A percentile compares a stretch with the other conserved stretches of the same genome.
Evolutionary conservation across 2,329 filamentous ascomycete species (phyloP).

Genomic region (Thermothelomyces thermophilus): DNA sequence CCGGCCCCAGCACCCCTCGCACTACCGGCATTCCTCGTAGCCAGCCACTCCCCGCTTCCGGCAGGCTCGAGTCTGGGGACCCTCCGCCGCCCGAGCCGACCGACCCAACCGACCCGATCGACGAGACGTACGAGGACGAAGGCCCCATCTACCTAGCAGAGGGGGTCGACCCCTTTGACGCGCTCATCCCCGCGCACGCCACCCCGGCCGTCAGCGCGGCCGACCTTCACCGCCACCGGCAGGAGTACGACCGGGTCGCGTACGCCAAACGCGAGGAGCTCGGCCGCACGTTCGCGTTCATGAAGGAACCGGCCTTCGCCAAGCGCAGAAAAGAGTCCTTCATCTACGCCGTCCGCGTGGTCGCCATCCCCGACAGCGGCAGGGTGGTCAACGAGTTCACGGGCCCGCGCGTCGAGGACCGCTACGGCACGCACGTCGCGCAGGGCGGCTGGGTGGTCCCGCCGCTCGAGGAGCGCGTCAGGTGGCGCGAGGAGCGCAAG

Average conservation of each 20-base stretch:
- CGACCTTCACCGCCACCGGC: constrained; percentile 2
- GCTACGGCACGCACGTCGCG: constrained; percentile 16
- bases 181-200: not conserved
- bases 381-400: constrained; percentile 15
- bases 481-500: constrained; percentile 5
- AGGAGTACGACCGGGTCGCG: not conserved
- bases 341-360: constrained; percentile 24
- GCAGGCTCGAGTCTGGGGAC: constrained; percentile 3
- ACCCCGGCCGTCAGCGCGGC: not conserved
- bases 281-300: constrained; percentile 1
- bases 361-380: constrained; percentile 14
- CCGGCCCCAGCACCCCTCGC: constrained; percentile 1
- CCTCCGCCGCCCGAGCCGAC: not conserved
- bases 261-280: constrained; percentile 6
- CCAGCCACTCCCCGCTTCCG: constrained; percentile 6
- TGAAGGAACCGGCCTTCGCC: constrained; percentile 8
- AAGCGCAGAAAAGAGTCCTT: constrained; percentile 17
- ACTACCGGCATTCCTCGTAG: constrained; percentile 12
- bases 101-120: not conserved
- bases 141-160: not conserved
- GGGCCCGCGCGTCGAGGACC: constrained; percentile 12
- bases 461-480: constrained; percentile 21
- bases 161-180: not conserved
- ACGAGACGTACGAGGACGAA: constrained; percentile 2
- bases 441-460: constrained; percentile 26